These are phyloP conservation scores for Alloascoidea africana DNA, from an alignment of 805 yeast species.

Conservation along the genomic window DNA sequence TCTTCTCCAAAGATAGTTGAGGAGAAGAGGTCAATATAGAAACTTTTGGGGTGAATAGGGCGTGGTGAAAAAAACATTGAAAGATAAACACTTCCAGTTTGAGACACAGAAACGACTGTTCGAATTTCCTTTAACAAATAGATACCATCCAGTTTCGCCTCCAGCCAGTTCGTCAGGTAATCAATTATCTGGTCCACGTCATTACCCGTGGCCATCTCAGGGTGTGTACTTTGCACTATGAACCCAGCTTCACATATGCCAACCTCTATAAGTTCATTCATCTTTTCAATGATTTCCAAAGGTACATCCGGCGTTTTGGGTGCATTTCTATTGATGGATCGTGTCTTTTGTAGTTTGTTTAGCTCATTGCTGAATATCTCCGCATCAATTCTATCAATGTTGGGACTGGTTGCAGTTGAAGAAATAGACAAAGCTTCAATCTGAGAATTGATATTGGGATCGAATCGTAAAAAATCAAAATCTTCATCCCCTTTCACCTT, in stretches of 20 bases:
- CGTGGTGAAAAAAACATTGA: neutral
- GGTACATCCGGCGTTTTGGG: constrained; percentile 1
- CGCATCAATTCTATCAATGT: too few species aligned
- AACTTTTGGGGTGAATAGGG: neutral
- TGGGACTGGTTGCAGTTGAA: too few species aligned
- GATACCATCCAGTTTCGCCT: neutral
- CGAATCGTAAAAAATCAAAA: neutral
- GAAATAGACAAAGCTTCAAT: too few species aligned
- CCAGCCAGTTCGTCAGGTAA: neutral
- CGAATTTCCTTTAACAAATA: neutral
- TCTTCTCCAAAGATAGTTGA: neutral
- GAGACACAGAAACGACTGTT: neutral
- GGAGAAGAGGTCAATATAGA: neutral
- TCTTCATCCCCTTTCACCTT: neutral
- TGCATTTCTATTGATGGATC: too few species aligned
- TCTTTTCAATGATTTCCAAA: neutral
- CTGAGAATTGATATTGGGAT: too few species aligned
- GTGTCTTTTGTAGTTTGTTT: too few species aligned
- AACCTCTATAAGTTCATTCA: neutral
- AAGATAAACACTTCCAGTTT: neutral
- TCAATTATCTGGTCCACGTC: neutral
- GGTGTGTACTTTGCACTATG: neutral
- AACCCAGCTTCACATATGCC: neutral
- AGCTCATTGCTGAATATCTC: too few species aligned
- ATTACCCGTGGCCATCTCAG: neutral